Evolutionary conservation across 2,329 filamentous ascomycete species (phyloP).

Genomic region (Volutella citrinella): DNA sequence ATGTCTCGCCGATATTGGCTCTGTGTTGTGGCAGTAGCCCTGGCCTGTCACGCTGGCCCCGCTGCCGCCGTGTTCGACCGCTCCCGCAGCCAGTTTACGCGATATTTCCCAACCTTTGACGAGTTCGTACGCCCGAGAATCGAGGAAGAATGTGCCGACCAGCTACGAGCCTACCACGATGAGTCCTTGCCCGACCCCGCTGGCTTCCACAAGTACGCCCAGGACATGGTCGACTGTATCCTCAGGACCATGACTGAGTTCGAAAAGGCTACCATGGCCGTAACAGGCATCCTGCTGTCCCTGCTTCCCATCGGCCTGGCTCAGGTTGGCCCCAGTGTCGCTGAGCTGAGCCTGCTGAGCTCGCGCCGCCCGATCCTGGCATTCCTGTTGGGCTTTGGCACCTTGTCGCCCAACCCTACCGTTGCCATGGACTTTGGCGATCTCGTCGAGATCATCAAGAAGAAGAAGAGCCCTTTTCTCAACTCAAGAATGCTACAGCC

Average conservation of each 20-base stretch:
- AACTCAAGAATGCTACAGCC: neutral
- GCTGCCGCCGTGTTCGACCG: no score
- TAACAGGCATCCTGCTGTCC: constrained; percentile 10
- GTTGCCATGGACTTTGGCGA: constrained; percentile 8
- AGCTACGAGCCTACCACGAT: constrained; percentile 8
- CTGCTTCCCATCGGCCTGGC: constrained; percentile 10
- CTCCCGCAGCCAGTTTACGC: no score
- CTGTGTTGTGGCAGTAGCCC: no score
- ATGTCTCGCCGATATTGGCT: no score
- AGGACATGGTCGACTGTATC: constrained; percentile 6
- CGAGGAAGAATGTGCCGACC: no score
- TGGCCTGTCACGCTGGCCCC: no score
- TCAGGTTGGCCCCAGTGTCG: constrained; percentile 12
- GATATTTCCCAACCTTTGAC: no score
- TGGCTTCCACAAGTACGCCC: constrained; percentile 2
- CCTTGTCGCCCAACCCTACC: constrained; percentile 13
- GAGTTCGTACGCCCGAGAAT: no score
- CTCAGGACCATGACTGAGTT: constrained; percentile 8
- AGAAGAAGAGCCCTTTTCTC: constrained; percentile 1
- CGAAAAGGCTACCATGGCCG: constrained; percentile 12
- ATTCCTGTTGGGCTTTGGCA: constrained; percentile 9
- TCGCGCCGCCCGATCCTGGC: constrained; percentile 9
- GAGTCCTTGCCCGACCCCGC: constrained; percentile 7
- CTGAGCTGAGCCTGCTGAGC: constrained; percentile 11
- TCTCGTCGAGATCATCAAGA: constrained; percentile 9